These are phyloP conservation scores for Hypoxylon fragiforme DNA, from an alignment of 495 filamentous ascomycete species.

Conservation along the genomic window DNA sequence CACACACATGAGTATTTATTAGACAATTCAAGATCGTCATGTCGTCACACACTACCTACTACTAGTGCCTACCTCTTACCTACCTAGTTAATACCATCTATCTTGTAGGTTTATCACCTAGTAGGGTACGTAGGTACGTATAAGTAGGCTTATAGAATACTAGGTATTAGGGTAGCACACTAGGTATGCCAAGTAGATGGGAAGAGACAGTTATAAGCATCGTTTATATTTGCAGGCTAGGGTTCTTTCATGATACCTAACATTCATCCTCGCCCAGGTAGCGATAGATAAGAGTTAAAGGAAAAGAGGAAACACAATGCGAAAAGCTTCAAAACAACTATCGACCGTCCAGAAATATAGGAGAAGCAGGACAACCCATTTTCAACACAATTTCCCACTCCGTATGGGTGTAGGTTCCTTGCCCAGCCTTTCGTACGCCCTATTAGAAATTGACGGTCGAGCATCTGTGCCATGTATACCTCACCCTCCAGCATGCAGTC, in stretches of 20 bases:
- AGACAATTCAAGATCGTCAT: too few relatives aligned
- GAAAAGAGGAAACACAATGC: slow-evolving; percentile 32
- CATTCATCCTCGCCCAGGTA: slow-evolving; percentile 29
- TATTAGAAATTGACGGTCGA: slow-evolving; percentile 18
- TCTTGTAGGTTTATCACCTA: too few relatives aligned
- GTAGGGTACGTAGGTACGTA: too few relatives aligned
- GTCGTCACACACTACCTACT: too few relatives aligned
- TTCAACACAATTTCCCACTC: slow-evolving; percentile 31
- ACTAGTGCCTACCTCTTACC: too few relatives aligned
- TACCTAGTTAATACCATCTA: too few relatives aligned
- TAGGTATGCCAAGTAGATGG: too few relatives aligned
- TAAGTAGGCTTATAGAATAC: too few relatives aligned
- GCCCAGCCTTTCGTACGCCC: slow-evolving; percentile 26
- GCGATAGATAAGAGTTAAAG: slow-evolving; percentile 26
- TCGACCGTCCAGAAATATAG: slow-evolving; percentile 26
- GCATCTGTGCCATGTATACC: slow-evolving; percentile 19
- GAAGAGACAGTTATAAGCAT: too few relatives aligned
- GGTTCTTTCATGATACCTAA: slow-evolving; percentile 32
- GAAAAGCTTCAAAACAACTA: slow-evolving; percentile 32
- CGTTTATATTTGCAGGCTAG: slow-evolving; percentile 31
- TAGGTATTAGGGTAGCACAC: too few relatives aligned
- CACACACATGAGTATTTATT: too few relatives aligned
- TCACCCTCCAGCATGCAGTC: slow-evolving; percentile 17
- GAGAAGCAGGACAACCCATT: slow-evolving; percentile 28
- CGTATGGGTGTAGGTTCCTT: slow-evolving; percentile 1